Evolutionary conservation across 306 rosid genomes (phyloP).

Genomic region (Quercus robur): DNA sequence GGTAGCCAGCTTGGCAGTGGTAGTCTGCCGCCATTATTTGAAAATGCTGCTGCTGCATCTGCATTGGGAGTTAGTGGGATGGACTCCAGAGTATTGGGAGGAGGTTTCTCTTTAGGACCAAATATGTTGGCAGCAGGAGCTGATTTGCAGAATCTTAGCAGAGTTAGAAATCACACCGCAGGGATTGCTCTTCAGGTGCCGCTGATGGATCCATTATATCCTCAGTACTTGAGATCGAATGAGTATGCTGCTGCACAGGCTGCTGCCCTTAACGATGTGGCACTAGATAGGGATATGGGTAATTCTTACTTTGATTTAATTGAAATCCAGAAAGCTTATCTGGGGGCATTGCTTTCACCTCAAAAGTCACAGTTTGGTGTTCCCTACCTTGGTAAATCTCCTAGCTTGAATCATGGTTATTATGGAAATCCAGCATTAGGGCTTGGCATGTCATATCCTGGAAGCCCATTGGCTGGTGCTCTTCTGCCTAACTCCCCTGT

Average conservation of each 20-base stretch:
- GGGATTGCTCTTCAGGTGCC: slow-evolving; percentile 74
- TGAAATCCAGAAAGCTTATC: slow-evolving; percentile 84
- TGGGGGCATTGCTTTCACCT: slow-evolving; percentile 67
- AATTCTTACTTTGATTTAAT: slow-evolving; percentile 71
- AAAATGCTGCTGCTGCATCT: slow-evolving; percentile 75
- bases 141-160: slow-evolving; percentile 61
- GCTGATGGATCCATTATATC: slow-evolving; percentile 76
- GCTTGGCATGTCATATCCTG: slow-evolving; percentile 72
- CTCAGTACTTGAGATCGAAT: slow-evolving; percentile 79
- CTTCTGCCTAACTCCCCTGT: slow-evolving; percentile 65
- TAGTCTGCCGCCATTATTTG: slow-evolving; percentile 69
- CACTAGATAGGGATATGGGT: slow-evolving; percentile 65
- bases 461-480: slow-evolving; percentile 83
- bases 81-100: slow-evolving; percentile 71
- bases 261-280: slow-evolving; percentile 65
- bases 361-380: slow-evolving; percentile 79
- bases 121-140: slow-evolving; percentile 35
- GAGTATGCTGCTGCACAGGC: slow-evolving; percentile 79
- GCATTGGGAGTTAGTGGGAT: slow-evolving; percentile 65
- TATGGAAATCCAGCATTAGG: slow-evolving; percentile 81
- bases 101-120: slow-evolving; percentile 53
- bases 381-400: slow-evolving; percentile 62
- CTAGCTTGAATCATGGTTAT: slow-evolving; percentile 70
- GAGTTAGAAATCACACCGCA: slow-evolving; percentile 63
- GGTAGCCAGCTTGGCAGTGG: slow-evolving; percentile 69